Evolutionary conservation across 768 basidiomycete species (phyloP).

Genomic region (Kwoniella sp.): DNA sequence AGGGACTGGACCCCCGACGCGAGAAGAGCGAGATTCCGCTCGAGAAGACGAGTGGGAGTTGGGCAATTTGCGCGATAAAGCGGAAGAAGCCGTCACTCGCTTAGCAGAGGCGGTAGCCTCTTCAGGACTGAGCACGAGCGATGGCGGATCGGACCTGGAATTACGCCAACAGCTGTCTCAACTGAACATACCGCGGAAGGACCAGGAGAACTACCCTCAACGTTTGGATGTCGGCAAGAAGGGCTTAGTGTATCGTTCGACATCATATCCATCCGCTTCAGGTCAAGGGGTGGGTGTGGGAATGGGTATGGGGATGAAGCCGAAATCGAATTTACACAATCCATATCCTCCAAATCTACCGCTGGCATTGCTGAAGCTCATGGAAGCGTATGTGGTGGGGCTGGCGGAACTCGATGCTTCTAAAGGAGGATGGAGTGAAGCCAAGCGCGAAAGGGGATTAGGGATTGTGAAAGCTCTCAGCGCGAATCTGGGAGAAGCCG

Average conservation of each 20-base stretch:
- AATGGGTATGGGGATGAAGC: constrained; percentile 7
- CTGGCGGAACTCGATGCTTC: constrained; percentile 30
- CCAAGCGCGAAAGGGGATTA: constrained; percentile 50
- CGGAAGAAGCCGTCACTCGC: constrained; percentile 40
- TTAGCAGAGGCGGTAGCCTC: constrained; percentile 35
- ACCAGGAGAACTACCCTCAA: neutral
- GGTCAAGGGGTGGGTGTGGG: neutral
- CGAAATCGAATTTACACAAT: constrained; percentile 39
- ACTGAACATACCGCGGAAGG: constrained; percentile 30
- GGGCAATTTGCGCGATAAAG: constrained; percentile 28
- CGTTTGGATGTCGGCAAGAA: neutral
- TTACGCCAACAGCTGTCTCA: constrained; percentile 42
- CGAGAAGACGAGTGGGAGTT: constrained; percentile 44
- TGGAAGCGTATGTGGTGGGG: constrained; percentile 51
- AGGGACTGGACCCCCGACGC: constrained; percentile 39
- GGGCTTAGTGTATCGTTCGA: neutral
- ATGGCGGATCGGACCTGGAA: constrained; percentile 30
- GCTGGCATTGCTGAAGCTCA: constrained; percentile 45
- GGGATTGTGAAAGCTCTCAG: constrained; percentile 41
- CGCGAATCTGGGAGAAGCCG: constrained; percentile 44
- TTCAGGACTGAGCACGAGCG: neutral
- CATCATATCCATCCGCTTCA: neutral
- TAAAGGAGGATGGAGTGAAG: constrained; percentile 46
- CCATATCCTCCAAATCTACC: constrained; percentile 51
- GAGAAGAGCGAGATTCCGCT: constrained; percentile 23